phyloP scores from a whole-genome alignment of 306 rosid species.

The Spatholobus suberectus region DNA sequence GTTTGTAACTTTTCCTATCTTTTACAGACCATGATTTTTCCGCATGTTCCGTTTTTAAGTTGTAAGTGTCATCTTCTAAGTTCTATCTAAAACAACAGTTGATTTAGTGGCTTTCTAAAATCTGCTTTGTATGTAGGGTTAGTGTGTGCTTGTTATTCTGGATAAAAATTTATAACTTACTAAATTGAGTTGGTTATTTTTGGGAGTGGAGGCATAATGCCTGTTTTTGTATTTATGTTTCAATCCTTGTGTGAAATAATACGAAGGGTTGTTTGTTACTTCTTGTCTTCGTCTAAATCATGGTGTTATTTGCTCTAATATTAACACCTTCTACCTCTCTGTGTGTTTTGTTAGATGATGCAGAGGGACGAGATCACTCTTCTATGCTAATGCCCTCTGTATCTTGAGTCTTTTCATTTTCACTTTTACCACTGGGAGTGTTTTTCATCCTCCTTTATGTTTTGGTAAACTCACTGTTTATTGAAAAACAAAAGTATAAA shows the following conservation, averaged over 20 bases:
- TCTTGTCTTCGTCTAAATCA: background rate
- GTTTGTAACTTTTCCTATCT: background rate
- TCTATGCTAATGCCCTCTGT: background rate
- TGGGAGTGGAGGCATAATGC: background rate
- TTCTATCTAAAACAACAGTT: constrained; percentile 1
- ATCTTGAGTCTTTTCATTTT: background rate
- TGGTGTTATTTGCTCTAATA: background rate
- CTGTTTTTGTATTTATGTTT: background rate
- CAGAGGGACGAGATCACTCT: background rate
- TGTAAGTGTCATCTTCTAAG: constrained; percentile 1
- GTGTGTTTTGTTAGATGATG: background rate
- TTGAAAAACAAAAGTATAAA: background rate
- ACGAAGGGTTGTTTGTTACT: background rate
- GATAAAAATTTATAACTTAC: background rate
- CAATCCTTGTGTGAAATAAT: background rate
- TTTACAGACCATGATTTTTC: background rate
- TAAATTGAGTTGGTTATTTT: background rate
- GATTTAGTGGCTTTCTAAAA: constrained; percentile 14
- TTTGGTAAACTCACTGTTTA: background rate
- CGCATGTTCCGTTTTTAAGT: background rate
- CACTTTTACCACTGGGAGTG: background rate
- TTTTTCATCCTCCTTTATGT: background rate
- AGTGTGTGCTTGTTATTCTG: constrained; percentile 5
- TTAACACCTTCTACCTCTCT: background rate
- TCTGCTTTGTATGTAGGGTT: constrained; percentile 13